Evolutionary conservation across 2,329 filamentous ascomycete species (phyloP).

Genomic region (Colletotrichum spaethianum): DNA sequence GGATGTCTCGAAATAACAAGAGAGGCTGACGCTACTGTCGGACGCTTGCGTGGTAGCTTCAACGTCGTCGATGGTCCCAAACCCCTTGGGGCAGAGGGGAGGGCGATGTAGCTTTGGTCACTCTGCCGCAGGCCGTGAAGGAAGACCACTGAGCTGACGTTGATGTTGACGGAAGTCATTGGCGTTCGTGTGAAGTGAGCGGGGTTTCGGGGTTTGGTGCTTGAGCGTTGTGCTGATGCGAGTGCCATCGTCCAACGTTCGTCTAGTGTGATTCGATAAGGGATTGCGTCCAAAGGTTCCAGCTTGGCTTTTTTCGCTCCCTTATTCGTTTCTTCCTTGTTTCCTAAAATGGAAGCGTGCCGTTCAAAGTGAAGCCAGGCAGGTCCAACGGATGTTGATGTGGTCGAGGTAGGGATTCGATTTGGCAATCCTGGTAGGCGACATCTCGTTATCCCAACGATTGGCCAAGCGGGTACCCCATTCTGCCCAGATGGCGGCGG

Average conservation of each 20-base stretch:
- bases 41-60: constrained; percentile 38
- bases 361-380: constrained; percentile 8
- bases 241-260: neutral
- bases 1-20: constrained; percentile 36
- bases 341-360: constrained; percentile 19
- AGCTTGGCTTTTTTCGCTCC: neutral
- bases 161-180: constrained; percentile 6
- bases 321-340: constrained; percentile 3
- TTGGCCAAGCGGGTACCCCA: neutral
- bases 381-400: constrained; percentile 9
- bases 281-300: neutral
- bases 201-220: constrained; percentile 6
- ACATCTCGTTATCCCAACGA: neutral
- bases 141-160: constrained; percentile 5
- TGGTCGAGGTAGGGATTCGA: constrained; percentile 11
- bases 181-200: neutral
- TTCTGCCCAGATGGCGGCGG: neutral
- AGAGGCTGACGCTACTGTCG: constrained; percentile 38
- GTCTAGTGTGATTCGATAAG: neutral
- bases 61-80: constrained; percentile 34
- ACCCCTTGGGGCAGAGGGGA: constrained; percentile 15
- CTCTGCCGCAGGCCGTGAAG: constrained; percentile 16
- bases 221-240: constrained; percentile 11
- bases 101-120: neutral
- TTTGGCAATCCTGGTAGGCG: neutral